Evolutionary conservation across 345 rosid genomes (phyloP).

Genomic region (Raphanus sativus): DNA sequence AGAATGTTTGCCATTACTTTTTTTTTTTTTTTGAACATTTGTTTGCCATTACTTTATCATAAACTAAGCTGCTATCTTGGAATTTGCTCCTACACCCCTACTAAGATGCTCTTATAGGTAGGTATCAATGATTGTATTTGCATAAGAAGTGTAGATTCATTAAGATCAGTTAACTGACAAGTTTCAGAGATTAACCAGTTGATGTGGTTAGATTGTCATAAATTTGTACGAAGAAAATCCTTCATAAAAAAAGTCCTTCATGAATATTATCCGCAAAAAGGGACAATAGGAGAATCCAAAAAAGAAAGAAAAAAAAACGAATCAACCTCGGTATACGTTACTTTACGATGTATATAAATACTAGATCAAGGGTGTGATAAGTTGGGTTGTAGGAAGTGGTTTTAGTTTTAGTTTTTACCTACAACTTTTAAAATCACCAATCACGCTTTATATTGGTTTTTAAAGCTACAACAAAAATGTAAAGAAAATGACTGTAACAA

Average conservation of each 20-base stretch:
- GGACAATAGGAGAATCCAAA: not conserved
- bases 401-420: no score
- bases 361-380: no score
- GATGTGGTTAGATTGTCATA: conserved; percentile 16
- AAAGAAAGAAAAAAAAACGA: not conserved
- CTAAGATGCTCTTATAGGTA: conserved; percentile 32
- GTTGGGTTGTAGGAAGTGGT: no score
- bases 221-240: not conserved
- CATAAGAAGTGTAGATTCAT: not conserved
- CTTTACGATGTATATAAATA: no score
- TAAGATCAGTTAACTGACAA: not conserved
- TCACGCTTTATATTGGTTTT: no score
- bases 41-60: not conserved
- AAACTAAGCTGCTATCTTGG: conserved; percentile 23
- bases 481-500: no score
- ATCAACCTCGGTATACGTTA: not conserved
- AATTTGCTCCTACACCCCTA: conserved; percentile 30
- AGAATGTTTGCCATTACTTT: not conserved
- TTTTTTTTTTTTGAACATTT: no score
- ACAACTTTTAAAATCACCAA: no score
- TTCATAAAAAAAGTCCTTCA: not conserved
- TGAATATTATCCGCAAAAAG: not conserved
- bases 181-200: conserved; percentile 11
- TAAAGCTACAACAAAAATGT: no score
- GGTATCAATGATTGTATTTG: conserved; percentile 20